Base-by-base conservation (phyloP, 495 filamentous ascomycete species). In the Aspergillus mulundensis region DNA sequence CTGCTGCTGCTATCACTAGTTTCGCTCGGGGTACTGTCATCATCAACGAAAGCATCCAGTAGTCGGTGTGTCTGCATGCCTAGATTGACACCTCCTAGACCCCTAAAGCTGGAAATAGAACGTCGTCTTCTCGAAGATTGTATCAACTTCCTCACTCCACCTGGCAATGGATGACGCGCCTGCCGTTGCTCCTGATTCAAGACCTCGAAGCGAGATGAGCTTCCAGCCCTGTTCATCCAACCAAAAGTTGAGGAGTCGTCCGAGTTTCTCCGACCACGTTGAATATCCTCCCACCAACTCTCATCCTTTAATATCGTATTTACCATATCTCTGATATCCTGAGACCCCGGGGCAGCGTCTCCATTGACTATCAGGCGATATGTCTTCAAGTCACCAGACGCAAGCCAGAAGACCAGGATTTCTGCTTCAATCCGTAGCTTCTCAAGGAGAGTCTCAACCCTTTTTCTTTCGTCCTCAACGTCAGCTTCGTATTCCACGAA, bases 401-500 rank as follows among this genome's bases (percentile, higher is more conserved):
- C 88, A 51, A 95, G 79, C 83, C 87, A 94, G 64, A 91, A 90
- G 4, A 94, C 90, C 24, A 87, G 60, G 0, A 95, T 80, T 63
- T 90, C 77, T 8, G 89, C 90, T 54, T 90, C 81, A 24, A 95
- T 95, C 20, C 90, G 79, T 8, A 95, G 64, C 63, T 93, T 93
- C 10, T 89, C 86, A 11, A 95, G 76, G 10, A 95, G 74, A 15
- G 86, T 81, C 56, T 84, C 84, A 38, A 95, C 86, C 58, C 90
- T 76, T 0, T 78, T 78, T 54, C 83, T 75, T 69, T 95, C 90
- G 66, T 95, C 89, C 36, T 85, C 83, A 16, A 95, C 83, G 55
- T 95, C 90, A 16, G 79, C 83, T 65, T 95, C 90, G 63, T 94
- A 95, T 63, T 95, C 90, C 23, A 95, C 90, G 66, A 95, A 95